Percentiles rank a stretch among this genome's conserved stretches.
phyloP scores from a whole-genome alignment of 176 grass and related monocot genomes.

The Rhipidocladum racemiflorum region DNA sequence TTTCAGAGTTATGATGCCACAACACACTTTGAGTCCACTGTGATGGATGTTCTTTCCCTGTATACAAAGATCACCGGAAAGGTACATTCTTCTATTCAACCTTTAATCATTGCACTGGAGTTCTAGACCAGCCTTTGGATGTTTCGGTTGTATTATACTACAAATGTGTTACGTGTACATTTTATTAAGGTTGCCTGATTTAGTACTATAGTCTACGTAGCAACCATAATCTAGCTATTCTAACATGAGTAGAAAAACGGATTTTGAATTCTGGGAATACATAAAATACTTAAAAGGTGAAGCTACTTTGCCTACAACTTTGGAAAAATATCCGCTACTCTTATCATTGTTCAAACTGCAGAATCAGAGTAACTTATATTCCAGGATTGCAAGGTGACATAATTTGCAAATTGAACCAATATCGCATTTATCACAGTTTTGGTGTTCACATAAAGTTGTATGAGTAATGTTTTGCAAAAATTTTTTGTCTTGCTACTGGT shows the following conservation, averaged over 20 bases:
- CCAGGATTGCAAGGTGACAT: not conserved
- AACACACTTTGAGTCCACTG: slow-evolving; percentile 94
- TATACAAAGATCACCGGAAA: slow-evolving; percentile 86
- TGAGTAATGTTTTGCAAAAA: not conserved
- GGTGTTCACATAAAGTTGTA: not conserved
- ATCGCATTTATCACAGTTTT: not conserved
- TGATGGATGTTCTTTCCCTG: slow-evolving; percentile 77
- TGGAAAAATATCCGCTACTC: not conserved
- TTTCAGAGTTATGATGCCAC: slow-evolving; percentile 90
- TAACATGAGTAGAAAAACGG: not conserved
- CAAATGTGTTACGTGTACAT: not conserved
- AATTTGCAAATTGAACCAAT: not conserved
- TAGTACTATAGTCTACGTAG: not conserved
- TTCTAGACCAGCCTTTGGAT: not conserved
- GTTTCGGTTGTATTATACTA: not conserved
- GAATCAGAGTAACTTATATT: not conserved
- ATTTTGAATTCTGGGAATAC: not conserved
- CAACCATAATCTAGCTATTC: not conserved
- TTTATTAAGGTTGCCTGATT: not conserved
- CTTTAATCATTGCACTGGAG: not conserved
- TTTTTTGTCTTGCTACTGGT: not conserved
- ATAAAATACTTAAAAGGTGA: too few relatives aligned
- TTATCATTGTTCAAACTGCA: not conserved
- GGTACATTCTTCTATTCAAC: slow-evolving; percentile 44
- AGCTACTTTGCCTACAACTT: not conserved